Evolutionary conservation across 441 rosid species (phyloP).

Genomic region (Arabidopsis hybrid): DNA sequence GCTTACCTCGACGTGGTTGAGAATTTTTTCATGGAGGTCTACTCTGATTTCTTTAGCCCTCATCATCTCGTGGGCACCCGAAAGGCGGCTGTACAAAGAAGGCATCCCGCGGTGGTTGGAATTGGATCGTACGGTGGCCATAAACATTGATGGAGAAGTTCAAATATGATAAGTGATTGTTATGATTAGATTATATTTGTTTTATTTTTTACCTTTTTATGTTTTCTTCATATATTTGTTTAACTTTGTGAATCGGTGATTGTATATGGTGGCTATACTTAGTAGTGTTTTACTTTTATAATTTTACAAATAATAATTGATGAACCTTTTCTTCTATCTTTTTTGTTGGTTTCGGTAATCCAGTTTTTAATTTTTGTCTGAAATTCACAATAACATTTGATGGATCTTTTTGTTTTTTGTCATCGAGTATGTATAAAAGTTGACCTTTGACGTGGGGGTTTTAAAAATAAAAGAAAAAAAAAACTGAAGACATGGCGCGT

Average conservation of each 20-base stretch:
- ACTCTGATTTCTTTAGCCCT: slow-evolving; percentile 53
- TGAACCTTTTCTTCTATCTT: neutral
- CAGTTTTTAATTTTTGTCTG: neutral
- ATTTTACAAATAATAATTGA: neutral
- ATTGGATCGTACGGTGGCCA: slow-evolving; percentile 27
- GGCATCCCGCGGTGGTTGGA: neutral
- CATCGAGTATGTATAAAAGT: neutral
- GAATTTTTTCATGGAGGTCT: slow-evolving; percentile 73
- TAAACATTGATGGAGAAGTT: neutral
- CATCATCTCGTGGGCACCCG: slow-evolving; percentile 17
- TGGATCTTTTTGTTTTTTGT: neutral
- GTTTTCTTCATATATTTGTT: neutral
- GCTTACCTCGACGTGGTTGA: slow-evolving; percentile 79
- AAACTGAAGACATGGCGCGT: too few species aligned
- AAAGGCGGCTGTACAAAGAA: neutral
- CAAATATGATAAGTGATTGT: neutral
- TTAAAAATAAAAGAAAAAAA: too few species aligned
- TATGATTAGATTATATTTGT: neutral
- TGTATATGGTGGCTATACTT: neutral
- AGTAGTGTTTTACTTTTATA: neutral
- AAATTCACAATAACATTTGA: neutral
- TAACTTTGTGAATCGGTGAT: neutral
- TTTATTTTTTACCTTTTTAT: neutral
- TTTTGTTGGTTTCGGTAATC: neutral
- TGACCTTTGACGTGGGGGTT: too few species aligned